A percentile compares a stretch with the other conserved stretches of the same genome.
Evolutionary conservation across 164 flowering plant genomes (phyloP).

Genomic region (Taxillus chinensis): DNA sequence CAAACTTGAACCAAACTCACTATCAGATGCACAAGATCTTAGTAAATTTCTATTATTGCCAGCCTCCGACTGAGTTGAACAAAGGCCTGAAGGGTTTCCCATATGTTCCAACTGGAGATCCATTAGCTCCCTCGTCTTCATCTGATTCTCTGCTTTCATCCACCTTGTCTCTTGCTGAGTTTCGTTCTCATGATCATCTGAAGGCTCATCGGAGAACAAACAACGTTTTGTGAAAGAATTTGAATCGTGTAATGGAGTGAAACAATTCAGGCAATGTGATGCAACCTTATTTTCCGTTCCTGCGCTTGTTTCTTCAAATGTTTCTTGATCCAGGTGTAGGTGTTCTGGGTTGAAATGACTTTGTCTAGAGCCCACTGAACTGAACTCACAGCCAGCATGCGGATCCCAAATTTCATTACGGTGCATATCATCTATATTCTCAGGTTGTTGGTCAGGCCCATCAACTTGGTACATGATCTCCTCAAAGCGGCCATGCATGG

Average conservation of each 20-base stretch:
- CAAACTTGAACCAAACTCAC: background rate
- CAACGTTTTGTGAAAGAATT: constrained; percentile 8
- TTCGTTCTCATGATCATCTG: constrained; percentile 18
- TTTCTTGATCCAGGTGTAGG: constrained; percentile 12
- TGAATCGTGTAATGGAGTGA: constrained; percentile 5
- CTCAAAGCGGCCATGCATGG: constrained; percentile 75
- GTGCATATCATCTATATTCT: constrained; percentile 15
- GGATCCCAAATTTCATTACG: constrained; percentile 33
- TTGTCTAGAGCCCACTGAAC: constrained; percentile 33
- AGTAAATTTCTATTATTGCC: too few species aligned
- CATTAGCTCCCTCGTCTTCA: constrained; percentile 23
- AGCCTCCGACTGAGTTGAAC: background rate
- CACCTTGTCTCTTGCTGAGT: constrained; percentile 29
- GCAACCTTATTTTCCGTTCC: constrained; percentile 1
- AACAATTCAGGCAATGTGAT: constrained; percentile 1
- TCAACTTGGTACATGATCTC: constrained; percentile 60
- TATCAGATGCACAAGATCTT: background rate
- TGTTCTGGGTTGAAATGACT: constrained; percentile 33
- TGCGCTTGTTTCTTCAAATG: background rate
- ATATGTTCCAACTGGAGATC: constrained; percentile 18
- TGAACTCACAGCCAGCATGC: constrained; percentile 36
- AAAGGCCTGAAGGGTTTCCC: constrained; percentile 8
- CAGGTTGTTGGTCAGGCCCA: constrained; percentile 28
- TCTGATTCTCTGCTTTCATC: constrained; percentile 29
- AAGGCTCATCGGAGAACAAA: constrained; percentile 8